Evolutionary conservation across 768 basidiomycete genomes (phyloP), one percentile per base, ranked within the genome.

Genomic region (Boletus pseudo-olivaceus): DNA sequence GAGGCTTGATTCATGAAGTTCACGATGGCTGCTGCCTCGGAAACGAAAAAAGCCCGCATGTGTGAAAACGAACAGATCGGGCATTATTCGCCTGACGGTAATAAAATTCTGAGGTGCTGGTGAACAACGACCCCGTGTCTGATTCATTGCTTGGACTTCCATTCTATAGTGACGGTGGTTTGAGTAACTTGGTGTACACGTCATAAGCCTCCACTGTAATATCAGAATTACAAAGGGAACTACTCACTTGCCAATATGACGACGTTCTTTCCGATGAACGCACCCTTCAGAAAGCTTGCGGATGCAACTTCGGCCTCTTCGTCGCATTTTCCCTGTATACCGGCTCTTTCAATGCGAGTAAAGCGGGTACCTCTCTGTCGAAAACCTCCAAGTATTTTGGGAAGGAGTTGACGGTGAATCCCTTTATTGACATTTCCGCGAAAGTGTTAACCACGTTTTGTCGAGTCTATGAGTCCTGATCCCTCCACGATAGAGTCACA

Each of bases 311-410:
- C 29, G 2, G 38, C 79, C 79, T 6, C 23, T 67, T 60, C 9
- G 59, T 70, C 2, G 78, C 49, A 43, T 82, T 73, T 56, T 83
- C 80, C 3, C 54, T 61, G 53, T 75, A 74, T 62, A 75, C 77
- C 50, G 80, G 57, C 59, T 79, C 73, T 4, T 80, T 79, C 8
- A 59, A 68, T 2, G 72, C 73, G 14, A 84, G 52, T 41, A 66
- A 64, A 17, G 62, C 61, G 0, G 76, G 73, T 5, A 82, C 35
- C 3, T 62, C 68, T 10, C 62, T 61, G 47, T 73, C 74, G 66
- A 82, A 82, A 19, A 72, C 74, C 5, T 64, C 64, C 2, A 50
- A 54, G 60, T 75, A 73, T 52, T 75, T 75, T 14, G 59, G 57
- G 3, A 64, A 46, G 26, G 29, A 20, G 7, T 10, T 7, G 11